These are phyloP conservation scores for Suillus americanus DNA, from an alignment of 768 basidiomycete species.

Conservation along the genomic window DNA sequence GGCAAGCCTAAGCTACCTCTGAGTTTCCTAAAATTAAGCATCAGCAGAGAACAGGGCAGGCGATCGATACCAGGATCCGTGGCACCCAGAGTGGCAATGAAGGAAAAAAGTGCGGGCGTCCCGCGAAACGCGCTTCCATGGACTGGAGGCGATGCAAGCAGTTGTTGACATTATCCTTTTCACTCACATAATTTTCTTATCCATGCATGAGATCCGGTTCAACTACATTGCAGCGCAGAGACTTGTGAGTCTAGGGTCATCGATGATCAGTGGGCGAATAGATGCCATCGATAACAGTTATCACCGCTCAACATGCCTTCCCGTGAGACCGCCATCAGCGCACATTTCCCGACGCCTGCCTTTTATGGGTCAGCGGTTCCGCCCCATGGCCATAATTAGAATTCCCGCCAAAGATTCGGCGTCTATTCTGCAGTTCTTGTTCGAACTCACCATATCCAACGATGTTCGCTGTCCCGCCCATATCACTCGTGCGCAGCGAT, in stretches of 20 bases:
- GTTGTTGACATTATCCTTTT: constrained; percentile 15
- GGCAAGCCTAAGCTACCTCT: constrained; percentile 74
- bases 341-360: constrained; percentile 21
- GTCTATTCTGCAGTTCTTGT: constrained; percentile 1
- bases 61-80: constrained; percentile 31
- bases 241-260: background rate
- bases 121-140: constrained; percentile 10
- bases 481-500: constrained; percentile 5
- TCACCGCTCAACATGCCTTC: background rate
- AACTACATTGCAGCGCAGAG: background rate
- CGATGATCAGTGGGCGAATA: background rate
- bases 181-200: background rate
- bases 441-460: constrained; percentile 18
- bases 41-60: constrained; percentile 47
- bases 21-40: constrained; percentile 72
- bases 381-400: constrained; percentile 18
- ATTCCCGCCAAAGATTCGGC: constrained; percentile 13
- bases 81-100: constrained; percentile 27
- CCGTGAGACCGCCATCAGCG: constrained; percentile 17
- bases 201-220: background rate
- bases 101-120: background rate
- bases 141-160: constrained; percentile 26
- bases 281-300: background rate
- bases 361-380: constrained; percentile 14
- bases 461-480: constrained; percentile 30